Evolutionary conservation across 345 rosid genomes (phyloP).

Genomic region (Gossypium ekmanianum): DNA sequence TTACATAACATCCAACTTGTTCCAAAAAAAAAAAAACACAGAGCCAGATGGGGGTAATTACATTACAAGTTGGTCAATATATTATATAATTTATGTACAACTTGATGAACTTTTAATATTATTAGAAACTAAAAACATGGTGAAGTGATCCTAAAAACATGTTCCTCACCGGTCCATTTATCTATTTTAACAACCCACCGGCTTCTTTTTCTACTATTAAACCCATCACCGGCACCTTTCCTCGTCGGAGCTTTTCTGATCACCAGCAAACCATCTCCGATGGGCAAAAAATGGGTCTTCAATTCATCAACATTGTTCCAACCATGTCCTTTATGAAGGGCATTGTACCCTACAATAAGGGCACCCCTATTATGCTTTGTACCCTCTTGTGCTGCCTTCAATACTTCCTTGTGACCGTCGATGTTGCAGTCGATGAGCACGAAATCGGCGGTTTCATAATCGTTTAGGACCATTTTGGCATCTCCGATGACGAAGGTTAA

Average conservation of each 20-base stretch:
- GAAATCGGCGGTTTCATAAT: conserved; percentile 37
- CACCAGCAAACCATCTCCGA: conserved; percentile 47
- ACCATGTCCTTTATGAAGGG: conserved; percentile 28
- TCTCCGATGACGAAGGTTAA: conserved; percentile 36
- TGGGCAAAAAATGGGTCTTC: conserved; percentile 41
- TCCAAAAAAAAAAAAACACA: neutral
- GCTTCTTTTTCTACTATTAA: conserved; percentile 25
- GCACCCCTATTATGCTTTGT: conserved; percentile 15
- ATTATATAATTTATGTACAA: neutral
- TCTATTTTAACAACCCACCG: conserved; percentile 49
- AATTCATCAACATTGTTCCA: conserved; percentile 16
- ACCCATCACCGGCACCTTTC: neutral
- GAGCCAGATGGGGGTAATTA: neutral
- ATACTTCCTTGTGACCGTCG: conserved; percentile 16
- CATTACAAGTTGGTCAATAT: neutral
- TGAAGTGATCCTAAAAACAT: conserved; percentile 40
- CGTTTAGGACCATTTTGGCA: conserved; percentile 24
- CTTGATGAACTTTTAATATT: neutral
- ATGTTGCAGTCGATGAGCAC: conserved; percentile 42
- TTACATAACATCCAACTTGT: neutral
- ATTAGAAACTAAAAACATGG: conserved; percentile 3
- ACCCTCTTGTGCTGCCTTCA: conserved; percentile 26
- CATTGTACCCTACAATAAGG: conserved; percentile 45
- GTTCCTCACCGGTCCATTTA: conserved; percentile 50
- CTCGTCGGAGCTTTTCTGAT: conserved; percentile 5